Conservation (phyloP, 2,329 filamentous ascomycete species). For the Hypomyces perniciosus region DNA sequence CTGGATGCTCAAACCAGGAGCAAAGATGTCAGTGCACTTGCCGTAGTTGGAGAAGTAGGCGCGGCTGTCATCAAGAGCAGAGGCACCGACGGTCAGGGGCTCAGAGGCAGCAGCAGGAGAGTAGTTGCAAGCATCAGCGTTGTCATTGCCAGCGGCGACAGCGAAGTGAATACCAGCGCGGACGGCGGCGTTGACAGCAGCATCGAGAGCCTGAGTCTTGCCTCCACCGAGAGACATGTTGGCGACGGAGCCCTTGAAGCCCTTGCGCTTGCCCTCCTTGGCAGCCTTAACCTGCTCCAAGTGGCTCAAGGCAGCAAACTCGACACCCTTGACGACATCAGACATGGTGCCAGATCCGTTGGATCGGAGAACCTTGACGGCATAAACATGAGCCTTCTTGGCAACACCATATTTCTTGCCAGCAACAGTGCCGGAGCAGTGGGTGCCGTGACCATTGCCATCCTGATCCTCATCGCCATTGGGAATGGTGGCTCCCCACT, state of each 20-base stretch:
- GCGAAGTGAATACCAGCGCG: constrained; percentile 92
- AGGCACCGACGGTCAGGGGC: constrained; percentile 93
- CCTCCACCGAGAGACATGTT: constrained; percentile 99
- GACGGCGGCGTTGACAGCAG: constrained; percentile 90
- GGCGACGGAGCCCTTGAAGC: constrained; percentile 97
- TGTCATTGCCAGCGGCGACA: constrained; percentile 97
- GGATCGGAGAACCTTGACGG: constrained; percentile 96
- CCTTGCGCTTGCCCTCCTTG: constrained; percentile 86
- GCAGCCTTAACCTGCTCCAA: constrained; percentile 66
- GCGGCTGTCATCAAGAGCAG: constrained; percentile 86
- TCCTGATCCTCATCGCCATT: constrained; percentile 76
- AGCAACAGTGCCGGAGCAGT: constrained; percentile 96
- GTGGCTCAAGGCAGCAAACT: constrained; percentile 84
- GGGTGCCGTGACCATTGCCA: constrained; percentile 97
- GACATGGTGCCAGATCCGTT: constrained; percentile 98
- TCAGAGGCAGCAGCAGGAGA: constrained; percentile 89
- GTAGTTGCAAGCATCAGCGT: constrained; percentile 98
- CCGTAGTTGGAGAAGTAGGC: constrained; percentile 99
- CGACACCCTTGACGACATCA: constrained; percentile 96
- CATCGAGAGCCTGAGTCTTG: constrained; percentile 87
- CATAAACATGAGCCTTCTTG: constrained; percentile 96
- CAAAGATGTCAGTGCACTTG: constrained; percentile 99
- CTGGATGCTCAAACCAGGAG: constrained; percentile 90
- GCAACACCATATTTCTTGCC: constrained; percentile 99
- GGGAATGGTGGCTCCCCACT: constrained; percentile 97